Evolutionary conservation across 352 stramenopile species (phyloP).

Genomic region (Phytophthora fragariaefolia): DNA sequence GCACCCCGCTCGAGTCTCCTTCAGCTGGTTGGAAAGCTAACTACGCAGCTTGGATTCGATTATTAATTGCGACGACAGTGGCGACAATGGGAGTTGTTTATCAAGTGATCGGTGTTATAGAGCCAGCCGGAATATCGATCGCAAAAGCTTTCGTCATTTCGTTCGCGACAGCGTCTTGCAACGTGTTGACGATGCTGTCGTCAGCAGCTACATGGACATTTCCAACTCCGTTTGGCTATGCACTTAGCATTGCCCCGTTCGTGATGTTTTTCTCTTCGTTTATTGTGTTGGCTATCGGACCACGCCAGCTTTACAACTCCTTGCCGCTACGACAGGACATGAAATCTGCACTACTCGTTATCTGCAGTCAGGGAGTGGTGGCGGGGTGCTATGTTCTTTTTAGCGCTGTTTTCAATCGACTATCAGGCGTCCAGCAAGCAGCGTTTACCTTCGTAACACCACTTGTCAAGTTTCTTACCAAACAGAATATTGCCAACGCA

Average conservation of each 20-base stretch:
- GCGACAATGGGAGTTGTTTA: slow-evolving; percentile 11
- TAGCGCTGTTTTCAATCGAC: slow-evolving; percentile 17
- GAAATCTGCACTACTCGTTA: slow-evolving; percentile 14
- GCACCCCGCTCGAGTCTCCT: slow-evolving; percentile 26
- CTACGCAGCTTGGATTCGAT: slow-evolving; percentile 23
- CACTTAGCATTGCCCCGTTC: slow-evolving; percentile 6
- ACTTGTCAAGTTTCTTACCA: slow-evolving; percentile 27
- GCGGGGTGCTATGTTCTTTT: slow-evolving; percentile 19
- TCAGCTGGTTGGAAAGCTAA: slow-evolving; percentile 22
- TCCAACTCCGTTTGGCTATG: slow-evolving; percentile 27
- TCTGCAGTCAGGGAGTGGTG: slow-evolving; percentile 13
- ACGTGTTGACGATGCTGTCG: slow-evolving; percentile 8
- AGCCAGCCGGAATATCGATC: slow-evolving; percentile 3
- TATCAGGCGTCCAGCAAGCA: slow-evolving; percentile 8
- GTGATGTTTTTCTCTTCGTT: slow-evolving; percentile 3
- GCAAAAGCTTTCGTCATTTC: slow-evolving; percentile 6
- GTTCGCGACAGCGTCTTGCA: slow-evolving; percentile 6
- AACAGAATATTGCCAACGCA: slow-evolving; percentile 20
- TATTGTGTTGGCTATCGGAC: slow-evolving; percentile 16
- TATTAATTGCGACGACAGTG: slow-evolving; percentile 12
- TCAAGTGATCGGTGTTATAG: slow-evolving; percentile 18
- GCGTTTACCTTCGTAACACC: slow-evolving; percentile 15
- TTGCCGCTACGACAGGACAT: slow-evolving; percentile 7
- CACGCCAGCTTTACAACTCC: not conserved
- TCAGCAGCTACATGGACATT: slow-evolving; percentile 21